Conservation (phyloP, 768 basidiomycete species). For the Lactifluus piperatus region DNA sequence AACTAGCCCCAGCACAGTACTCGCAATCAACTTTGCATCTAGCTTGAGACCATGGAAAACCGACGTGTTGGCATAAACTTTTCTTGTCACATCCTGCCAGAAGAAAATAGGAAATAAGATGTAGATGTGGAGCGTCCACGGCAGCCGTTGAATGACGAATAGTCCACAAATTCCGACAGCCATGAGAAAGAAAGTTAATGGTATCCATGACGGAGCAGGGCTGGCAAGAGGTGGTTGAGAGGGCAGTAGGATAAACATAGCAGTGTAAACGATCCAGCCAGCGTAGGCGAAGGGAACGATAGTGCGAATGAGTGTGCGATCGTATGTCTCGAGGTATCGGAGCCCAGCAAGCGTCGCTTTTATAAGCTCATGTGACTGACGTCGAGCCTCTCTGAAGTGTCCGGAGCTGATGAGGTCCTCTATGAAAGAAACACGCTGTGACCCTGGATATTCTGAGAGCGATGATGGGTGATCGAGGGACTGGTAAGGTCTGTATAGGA, state of each 20-base stretch:
- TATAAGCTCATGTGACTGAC: constrained; percentile 44
- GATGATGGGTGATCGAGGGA: constrained; percentile 33
- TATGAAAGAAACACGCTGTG: constrained; percentile 33
- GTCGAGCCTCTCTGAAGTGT: constrained; percentile 41
- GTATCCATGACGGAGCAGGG: neutral
- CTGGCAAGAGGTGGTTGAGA: constrained; percentile 14
- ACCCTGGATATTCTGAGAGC: constrained; percentile 29
- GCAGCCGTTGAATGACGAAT: constrained; percentile 54
- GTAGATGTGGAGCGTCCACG: constrained; percentile 70
- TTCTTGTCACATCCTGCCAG: constrained; percentile 45
- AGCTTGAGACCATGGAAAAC: neutral
- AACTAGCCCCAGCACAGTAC: constrained; percentile 23
- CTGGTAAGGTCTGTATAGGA: constrained; percentile 57
- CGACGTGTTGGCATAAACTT: neutral
- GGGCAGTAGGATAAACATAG: constrained; percentile 46
- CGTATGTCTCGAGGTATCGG: constrained; percentile 71
- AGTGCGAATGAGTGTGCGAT: constrained; percentile 57
- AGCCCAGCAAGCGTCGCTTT: constrained; percentile 47
- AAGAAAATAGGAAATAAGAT: constrained; percentile 69
- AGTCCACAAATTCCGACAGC: constrained; percentile 36
- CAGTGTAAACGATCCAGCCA: constrained; percentile 69
- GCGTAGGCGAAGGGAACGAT: constrained; percentile 67
- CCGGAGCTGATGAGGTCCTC: constrained; percentile 35
- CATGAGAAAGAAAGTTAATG: constrained; percentile 22
- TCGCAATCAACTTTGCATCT: neutral